Conservation (phyloP, 2,329 filamentous ascomycete genomes). For the Microsporum canis region DNA sequence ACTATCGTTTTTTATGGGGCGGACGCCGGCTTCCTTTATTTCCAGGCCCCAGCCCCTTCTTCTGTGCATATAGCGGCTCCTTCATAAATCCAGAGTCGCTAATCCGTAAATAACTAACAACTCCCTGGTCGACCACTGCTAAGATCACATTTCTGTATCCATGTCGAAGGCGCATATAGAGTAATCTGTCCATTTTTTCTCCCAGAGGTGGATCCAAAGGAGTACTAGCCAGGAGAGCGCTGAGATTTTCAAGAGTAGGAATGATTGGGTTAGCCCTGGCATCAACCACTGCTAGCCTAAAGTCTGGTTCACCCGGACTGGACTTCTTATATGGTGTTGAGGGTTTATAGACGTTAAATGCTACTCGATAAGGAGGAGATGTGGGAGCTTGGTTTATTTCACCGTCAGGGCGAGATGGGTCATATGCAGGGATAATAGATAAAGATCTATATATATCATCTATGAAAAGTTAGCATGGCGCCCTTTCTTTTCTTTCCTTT, state of each 20-base stretch:
- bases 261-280: slow-evolving; percentile 55
- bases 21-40: slow-evolving; percentile 19
- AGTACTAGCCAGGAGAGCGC: slow-evolving; percentile 58
- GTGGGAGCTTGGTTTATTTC: slow-evolving; percentile 14
- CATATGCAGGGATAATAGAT: slow-evolving; percentile 59
- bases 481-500: not conserved
- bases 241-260: slow-evolving; percentile 62
- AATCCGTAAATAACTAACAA: slow-evolving; percentile 77
- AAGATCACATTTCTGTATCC: slow-evolving; percentile 74
- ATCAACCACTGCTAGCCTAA: slow-evolving; percentile 71
- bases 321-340: slow-evolving; percentile 62
- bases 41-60: slow-evolving; percentile 19
- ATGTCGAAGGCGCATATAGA: slow-evolving; percentile 72
- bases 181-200: slow-evolving; percentile 38
- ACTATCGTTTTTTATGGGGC: not conserved
- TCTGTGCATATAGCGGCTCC: slow-evolving; percentile 55
- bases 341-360: slow-evolving; percentile 76
- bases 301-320: slow-evolving; percentile 67
- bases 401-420: slow-evolving; percentile 38
- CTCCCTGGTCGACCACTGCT: slow-evolving; percentile 78
- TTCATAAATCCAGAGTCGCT: slow-evolving; percentile 68
- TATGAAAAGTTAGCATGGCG: slow-evolving; percentile 47
- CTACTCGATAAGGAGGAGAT: slow-evolving; percentile 51
- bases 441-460: slow-evolving; percentile 66
- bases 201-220: slow-evolving; percentile 53